phyloP scores from a whole-genome alignment of 2,329 filamentous ascomycete species.

The Ceratocystis cacaofunesta region DNA sequence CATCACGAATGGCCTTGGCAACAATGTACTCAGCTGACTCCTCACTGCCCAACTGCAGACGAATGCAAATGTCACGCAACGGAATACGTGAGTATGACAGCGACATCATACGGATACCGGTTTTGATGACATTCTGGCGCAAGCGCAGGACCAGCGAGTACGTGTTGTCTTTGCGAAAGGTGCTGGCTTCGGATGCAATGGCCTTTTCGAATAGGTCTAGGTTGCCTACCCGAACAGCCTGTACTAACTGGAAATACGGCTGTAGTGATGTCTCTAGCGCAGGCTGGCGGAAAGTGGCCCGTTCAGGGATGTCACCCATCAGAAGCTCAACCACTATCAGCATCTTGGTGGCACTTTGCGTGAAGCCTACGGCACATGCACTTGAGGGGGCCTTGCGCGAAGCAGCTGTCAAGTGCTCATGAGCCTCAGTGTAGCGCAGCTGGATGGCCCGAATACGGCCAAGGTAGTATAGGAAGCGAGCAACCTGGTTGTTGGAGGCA shows the following conservation, averaged over 20 bases:
- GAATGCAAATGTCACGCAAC: conserved; percentile 90
- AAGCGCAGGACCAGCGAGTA: conserved; percentile 91
- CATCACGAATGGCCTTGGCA: conserved; percentile 93
- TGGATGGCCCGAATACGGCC: conserved; percentile 94
- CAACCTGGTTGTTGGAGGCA: conserved; percentile 95
- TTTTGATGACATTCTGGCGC: conserved; percentile 98
- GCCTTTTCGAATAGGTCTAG: conserved; percentile 82
- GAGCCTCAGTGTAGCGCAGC: conserved; percentile 89
- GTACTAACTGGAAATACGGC: conserved; percentile 86
- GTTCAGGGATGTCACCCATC: conserved; percentile 97
- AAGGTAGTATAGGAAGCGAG: conserved; percentile 92
- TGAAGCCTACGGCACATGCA: conserved; percentile 79
- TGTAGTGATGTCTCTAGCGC: conserved; percentile 74
- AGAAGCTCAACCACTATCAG: conserved; percentile 88
- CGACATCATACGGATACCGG: conserved; percentile 97
- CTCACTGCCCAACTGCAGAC: conserved; percentile 82
- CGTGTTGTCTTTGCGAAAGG: conserved; percentile 84
- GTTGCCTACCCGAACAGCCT: conserved; percentile 92
- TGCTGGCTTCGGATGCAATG: conserved; percentile 64
- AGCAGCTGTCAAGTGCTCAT: conserved; percentile 82
- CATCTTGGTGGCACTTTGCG: conserved; percentile 92
- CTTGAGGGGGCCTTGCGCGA: conserved; percentile 90
- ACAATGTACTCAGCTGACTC: conserved; percentile 99
- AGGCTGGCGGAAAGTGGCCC: conserved; percentile 81
- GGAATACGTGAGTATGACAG: conserved; percentile 96